Evolutionary conservation across 2,329 filamentous ascomycete species (phyloP), one percentile per base, ranked within the genome.

Genomic region (Trichoderma sp.): DNA sequence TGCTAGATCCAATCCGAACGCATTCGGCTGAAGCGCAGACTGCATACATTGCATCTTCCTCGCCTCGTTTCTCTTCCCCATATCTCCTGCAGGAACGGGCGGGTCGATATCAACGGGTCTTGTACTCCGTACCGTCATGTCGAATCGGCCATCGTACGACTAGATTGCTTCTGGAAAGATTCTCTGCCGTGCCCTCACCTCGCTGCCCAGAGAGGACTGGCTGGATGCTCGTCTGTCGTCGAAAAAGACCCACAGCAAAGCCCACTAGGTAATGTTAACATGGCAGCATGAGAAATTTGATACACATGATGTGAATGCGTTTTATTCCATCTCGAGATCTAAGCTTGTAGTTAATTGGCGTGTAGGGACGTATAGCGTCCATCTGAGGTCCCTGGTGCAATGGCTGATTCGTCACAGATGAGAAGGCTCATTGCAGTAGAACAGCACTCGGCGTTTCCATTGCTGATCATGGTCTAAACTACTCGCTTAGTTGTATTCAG

Each of bases 1-100:
- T 21, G 43, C 43, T 11, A 24, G 46, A 49, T 49, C 7, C 21
- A 4, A 21, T 46, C 46, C 5, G n/a, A 13, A 11, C 5, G 26
- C 28, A n/a, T 8, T 28, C 10, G 34, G 54, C 54, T 56, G 54
- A 56, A 34, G 16, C 3, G 54, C 16, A 28, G 3, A 8, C 55
- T 26, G 34, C 49, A 18, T 30, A 64, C 30, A 5, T 28, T n/a
- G 21, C 37, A 52, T 24, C n/a, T 49, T 32, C 21, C n/a, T 49
- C 46, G 46, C 46, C 46, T 49, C 46, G 3, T 13, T 26, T 34
- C 26, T 18, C 4, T 18, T 43, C 28, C 34, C 34, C 61, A 28
- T 55, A 30, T 43, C 37, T 58, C 37, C 37, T 66, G 63, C 63
- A 56, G 63, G 63, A 66, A 66, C 63, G 39, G 26, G 63, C 63